phyloP scores from a whole-genome alignment of 1,284 basidiomycete genomes.

The Naganishia liquefaciens region DNA sequence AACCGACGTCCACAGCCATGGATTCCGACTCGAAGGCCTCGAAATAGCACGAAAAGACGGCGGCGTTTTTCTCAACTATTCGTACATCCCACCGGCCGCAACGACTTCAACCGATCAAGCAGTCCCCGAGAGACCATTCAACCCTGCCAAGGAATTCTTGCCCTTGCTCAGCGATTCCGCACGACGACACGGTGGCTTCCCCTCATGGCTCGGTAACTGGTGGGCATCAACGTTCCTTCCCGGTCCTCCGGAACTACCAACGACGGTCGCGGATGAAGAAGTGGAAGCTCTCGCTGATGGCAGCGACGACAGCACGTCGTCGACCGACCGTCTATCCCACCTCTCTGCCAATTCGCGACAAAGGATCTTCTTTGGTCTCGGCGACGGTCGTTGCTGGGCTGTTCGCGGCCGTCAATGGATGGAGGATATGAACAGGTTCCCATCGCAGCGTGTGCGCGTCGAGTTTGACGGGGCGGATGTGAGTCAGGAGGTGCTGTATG shows the following conservation, averaged over 20 bases:
- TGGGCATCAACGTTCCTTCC: slow-evolving; percentile 40
- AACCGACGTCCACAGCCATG: slow-evolving; percentile 42
- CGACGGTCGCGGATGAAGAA: slow-evolving; percentile 39
- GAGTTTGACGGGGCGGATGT: slow-evolving; percentile 83
- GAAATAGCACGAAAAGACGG: slow-evolving; percentile 44
- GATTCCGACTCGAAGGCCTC: slow-evolving; percentile 49
- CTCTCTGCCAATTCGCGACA: not conserved
- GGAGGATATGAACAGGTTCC: slow-evolving; percentile 81
- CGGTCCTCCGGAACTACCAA: slow-evolving; percentile 36
- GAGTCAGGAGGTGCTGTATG: slow-evolving; percentile 71
- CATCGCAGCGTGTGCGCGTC: slow-evolving; percentile 69
- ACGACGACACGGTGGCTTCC: slow-evolving; percentile 48
- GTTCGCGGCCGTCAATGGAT: slow-evolving; percentile 75
- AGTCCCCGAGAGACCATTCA: slow-evolving; percentile 35
- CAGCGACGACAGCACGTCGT: not conserved
- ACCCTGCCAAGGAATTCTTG: slow-evolving; percentile 47
- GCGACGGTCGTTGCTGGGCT: slow-evolving; percentile 67
- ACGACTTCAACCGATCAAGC: slow-evolving; percentile 21
- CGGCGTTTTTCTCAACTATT: slow-evolving; percentile 81
- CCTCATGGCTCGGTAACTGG: slow-evolving; percentile 50
- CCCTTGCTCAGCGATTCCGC: slow-evolving; percentile 45
- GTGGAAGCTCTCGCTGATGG: slow-evolving; percentile 37
- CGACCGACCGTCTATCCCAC: not conserved
- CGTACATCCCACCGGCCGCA: slow-evolving; percentile 59
- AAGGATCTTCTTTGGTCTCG: slow-evolving; percentile 58